A percentile compares a stretch with the other conserved stretches of the same genome.
phyloP scores from a whole-genome alignment of 2,329 filamentous ascomycete genomes.

The Parastagonospora avenae region DNA sequence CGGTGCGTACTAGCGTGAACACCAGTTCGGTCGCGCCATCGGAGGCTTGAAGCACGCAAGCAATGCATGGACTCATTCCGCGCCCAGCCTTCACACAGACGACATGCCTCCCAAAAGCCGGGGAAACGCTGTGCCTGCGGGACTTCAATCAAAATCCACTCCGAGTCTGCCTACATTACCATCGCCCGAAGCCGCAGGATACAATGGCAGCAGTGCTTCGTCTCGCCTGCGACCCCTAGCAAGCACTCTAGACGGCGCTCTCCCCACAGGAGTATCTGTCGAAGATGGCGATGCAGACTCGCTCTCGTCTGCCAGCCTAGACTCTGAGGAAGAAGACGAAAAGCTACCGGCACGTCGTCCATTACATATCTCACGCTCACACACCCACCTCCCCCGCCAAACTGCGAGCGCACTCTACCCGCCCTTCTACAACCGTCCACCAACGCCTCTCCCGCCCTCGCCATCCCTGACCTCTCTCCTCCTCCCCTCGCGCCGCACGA shows the following conservation, averaged over 20 bases:
- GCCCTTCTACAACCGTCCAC: slow-evolving; percentile 97
- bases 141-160: slow-evolving; percentile 54
- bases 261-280: background rate
- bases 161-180: slow-evolving; percentile 53
- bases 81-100: slow-evolving; percentile 12
- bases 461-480: slow-evolving; percentile 91
- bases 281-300: slow-evolving; percentile 3
- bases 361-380: slow-evolving; percentile 52
- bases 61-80: slow-evolving; percentile 9
- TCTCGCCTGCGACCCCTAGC: background rate
- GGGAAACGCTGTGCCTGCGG: slow-evolving; percentile 46
- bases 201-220: background rate
- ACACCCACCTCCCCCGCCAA: slow-evolving; percentile 50
- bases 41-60: slow-evolving; percentile 23
- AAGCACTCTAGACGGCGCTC: too few species aligned
- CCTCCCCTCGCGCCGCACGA: slow-evolving; percentile 85
- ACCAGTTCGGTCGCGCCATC: slow-evolving; percentile 12
- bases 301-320: slow-evolving; percentile 14
- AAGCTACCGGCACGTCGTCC: slow-evolving; percentile 34
- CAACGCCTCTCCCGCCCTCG: slow-evolving; percentile 89
- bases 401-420: slow-evolving; percentile 61
- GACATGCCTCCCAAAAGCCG: slow-evolving; percentile 53
- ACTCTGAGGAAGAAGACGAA: slow-evolving; percentile 20
- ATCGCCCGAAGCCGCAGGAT: slow-evolving; percentile 29
- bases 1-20: slow-evolving; percentile 21